A percentile compares a stretch with the other conserved stretches of the same genome.
Evolutionary conservation across 441 rosid genomes (phyloP).

Genomic region (Eruca vesicaria): DNA sequence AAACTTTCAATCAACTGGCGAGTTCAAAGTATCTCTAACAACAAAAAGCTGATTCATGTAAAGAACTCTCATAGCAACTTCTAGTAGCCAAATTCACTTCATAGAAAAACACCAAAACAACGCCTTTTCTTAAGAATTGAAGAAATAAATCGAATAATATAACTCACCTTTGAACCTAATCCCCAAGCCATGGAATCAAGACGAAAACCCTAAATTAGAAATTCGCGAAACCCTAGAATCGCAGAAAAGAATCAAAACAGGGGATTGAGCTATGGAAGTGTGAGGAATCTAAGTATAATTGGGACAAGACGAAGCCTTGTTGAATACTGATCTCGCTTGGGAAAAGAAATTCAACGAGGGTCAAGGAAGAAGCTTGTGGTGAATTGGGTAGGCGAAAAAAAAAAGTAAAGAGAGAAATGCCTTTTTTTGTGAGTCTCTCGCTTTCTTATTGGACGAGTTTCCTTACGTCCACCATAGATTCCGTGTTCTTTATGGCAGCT

Average conservation of each 20-base stretch:
- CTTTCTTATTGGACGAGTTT: neutral
- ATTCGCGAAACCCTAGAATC: slow-evolving; percentile 31
- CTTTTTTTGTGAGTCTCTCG: neutral
- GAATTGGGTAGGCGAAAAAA: neutral
- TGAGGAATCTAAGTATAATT: slow-evolving; percentile 10
- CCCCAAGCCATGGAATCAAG: slow-evolving; percentile 6
- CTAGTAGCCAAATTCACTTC: neutral
- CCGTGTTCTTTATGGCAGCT: neutral
- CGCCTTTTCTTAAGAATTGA: neutral
- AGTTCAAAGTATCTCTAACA: neutral
- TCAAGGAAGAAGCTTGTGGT: neutral
- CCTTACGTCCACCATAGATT: neutral
- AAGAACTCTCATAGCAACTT: neutral
- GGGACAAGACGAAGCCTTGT: slow-evolving; percentile 4
- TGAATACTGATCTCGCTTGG: neutral
- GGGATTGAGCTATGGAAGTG: neutral
- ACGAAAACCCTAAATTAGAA: slow-evolving; percentile 9
- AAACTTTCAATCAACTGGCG: neutral
- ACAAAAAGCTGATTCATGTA: neutral
- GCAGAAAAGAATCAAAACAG: slow-evolving; percentile 6
- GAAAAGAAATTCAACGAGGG: neutral
- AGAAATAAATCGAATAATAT: neutral
- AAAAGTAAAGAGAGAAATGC: neutral
- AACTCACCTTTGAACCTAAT: slow-evolving; percentile 26
- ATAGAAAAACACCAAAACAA: too few relatives aligned